These are phyloP conservation scores for Zanthoxylum bungeanum DNA, from an alignment of 345 rosid genomes.

Conservation along the genomic window DNA sequence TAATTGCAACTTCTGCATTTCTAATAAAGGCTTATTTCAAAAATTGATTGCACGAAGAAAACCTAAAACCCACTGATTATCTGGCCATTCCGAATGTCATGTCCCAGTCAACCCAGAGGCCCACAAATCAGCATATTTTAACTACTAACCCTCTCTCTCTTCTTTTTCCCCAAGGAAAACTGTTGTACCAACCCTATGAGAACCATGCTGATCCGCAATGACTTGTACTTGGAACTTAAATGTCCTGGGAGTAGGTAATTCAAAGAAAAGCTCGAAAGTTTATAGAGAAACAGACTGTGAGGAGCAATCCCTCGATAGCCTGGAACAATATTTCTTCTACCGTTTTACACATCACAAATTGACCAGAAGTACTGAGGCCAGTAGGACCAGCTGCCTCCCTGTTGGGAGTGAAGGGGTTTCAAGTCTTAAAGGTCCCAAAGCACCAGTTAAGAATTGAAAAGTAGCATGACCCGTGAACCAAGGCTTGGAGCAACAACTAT, in stretches of 20 bases:
- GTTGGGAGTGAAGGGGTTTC: background rate
- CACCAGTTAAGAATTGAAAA: background rate
- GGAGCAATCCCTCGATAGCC: background rate
- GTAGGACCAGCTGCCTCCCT: constrained; percentile 7
- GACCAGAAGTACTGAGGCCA: background rate
- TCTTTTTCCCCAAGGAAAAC: background rate
- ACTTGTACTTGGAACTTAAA: background rate
- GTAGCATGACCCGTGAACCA: constrained; percentile 3
- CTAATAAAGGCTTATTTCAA: background rate
- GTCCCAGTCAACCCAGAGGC: background rate
- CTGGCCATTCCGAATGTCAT: background rate
- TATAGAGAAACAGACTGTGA: background rate
- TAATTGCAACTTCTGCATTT: background rate
- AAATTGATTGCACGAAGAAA: background rate
- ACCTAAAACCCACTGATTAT: background rate
- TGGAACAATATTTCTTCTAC: background rate
- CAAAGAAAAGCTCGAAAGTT: background rate
- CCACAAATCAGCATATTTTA: background rate
- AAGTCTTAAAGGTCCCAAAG: background rate
- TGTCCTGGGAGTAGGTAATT: background rate
- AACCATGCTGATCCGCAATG: background rate
- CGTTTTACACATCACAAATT: background rate
- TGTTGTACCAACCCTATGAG: background rate
- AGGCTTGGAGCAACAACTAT: background rate
- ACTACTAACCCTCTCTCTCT: background rate